These are phyloP conservation scores for Trypanosoma platydactyli DNA, from an alignment of 208 protist genomes.

Conservation along the genomic window DNA sequence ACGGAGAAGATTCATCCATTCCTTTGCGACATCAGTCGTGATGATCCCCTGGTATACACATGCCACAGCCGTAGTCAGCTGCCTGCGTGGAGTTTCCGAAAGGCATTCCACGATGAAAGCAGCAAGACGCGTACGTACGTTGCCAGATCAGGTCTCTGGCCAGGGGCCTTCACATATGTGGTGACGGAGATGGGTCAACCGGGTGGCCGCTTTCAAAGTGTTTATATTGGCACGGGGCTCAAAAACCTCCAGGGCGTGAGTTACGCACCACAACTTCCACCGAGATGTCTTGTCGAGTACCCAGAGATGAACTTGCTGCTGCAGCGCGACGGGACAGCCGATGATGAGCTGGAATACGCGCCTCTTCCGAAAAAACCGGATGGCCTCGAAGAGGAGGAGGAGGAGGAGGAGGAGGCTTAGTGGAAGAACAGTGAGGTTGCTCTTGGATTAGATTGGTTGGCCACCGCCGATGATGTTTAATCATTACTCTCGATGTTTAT, in stretches of 20 bases:
- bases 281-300: constrained; percentile 72
- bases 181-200: constrained; percentile 61
- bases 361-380: constrained; percentile 61
- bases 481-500: background rate
- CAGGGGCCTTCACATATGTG: constrained; percentile 83
- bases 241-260: constrained; percentile 68
- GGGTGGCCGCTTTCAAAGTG: constrained; percentile 67
- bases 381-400: constrained; percentile 58
- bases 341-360: constrained; percentile 88
- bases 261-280: constrained; percentile 76
- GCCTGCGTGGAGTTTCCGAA: constrained; percentile 86
- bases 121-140: constrained; percentile 67
- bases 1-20: constrained; percentile 87
- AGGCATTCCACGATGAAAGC: constrained; percentile 77
- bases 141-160: constrained; percentile 82
- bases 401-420: constrained; percentile 62
- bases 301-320: constrained; percentile 65
- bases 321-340: constrained; percentile 80
- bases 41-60: constrained; percentile 65
- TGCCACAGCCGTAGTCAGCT: constrained; percentile 77
- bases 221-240: constrained; percentile 87
- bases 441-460: background rate
- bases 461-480: background rate
- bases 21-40: constrained; percentile 71
- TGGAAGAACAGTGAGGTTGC: background rate